These are phyloP conservation scores for Paraglomus occultum DNA, from an alignment of 192 early-diverging fungal genomes.

Conservation along the genomic window DNA sequence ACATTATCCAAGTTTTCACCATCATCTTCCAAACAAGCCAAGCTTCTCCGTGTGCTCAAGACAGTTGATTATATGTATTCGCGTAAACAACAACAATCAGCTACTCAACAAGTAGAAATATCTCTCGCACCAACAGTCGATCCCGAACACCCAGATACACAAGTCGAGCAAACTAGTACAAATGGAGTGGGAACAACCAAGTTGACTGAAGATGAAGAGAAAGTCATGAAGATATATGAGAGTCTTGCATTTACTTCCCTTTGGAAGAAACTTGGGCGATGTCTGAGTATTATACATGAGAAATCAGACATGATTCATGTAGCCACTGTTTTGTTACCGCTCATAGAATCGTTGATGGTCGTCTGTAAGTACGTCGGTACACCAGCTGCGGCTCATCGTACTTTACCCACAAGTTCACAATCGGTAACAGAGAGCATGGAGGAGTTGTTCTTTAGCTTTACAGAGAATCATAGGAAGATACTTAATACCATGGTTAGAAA, in stretches of 20 bases:
- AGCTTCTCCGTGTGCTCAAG: conserved; percentile 89
- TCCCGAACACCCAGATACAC: conserved; percentile 39
- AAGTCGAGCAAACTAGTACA: conserved; percentile 37
- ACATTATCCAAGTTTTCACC: conserved; percentile 79
- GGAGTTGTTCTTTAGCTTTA: conserved; percentile 85
- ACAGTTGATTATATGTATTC: conserved; percentile 89
- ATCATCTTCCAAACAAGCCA: conserved; percentile 86
- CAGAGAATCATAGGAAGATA: conserved; percentile 93
- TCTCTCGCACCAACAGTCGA: conserved; percentile 43
- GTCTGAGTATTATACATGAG: conserved; percentile 69
- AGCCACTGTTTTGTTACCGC: conserved; percentile 87
- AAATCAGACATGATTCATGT: conserved; percentile 83
- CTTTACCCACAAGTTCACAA: conserved; percentile 15
- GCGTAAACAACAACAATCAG: conserved; percentile 41
- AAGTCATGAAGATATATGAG: conserved; percentile 50
- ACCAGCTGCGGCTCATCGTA: conserved; percentile 35
- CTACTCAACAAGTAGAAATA: conserved; percentile 46
- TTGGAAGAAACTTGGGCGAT: conserved; percentile 77
- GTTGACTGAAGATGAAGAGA: conserved; percentile 47
- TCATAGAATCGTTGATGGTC: conserved; percentile 98
- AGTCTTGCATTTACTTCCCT: conserved; percentile 57
- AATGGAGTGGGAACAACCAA: conserved; percentile 30
- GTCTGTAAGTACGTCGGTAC: conserved; percentile 85
- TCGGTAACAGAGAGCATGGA: conserved; percentile 39
- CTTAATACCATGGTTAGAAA: conserved; percentile 98